Evolutionary conservation across 345 rosid genomes (phyloP).

Genomic region (Gossypium bickii): DNA sequence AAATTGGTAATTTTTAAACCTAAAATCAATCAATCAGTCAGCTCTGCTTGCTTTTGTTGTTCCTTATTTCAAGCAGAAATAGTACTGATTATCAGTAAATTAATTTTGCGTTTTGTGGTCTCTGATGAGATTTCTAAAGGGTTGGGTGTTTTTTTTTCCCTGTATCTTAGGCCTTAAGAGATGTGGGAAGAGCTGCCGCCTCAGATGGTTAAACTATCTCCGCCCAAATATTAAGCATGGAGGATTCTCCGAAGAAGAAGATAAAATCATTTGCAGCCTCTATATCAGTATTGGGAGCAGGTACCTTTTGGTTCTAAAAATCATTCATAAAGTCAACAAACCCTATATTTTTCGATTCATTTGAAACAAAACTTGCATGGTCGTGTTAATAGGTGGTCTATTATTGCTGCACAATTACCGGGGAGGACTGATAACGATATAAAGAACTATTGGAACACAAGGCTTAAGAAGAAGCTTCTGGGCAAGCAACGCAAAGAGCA

Average conservation of each 20-base stretch:
- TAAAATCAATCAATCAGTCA: not conserved
- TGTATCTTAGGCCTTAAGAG: slow-evolving; percentile 46
- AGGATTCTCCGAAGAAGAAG: slow-evolving; percentile 66
- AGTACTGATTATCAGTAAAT: not conserved
- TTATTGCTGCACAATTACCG: slow-evolving; percentile 58
- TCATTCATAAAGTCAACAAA: not conserved
- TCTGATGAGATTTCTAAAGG: not conserved
- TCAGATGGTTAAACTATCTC: slow-evolving; percentile 66
- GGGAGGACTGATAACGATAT: slow-evolving; percentile 68
- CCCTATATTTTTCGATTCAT: slow-evolving; percentile 13
- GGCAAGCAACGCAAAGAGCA: slow-evolving; percentile 39
- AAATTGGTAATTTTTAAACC: slow-evolving; percentile 44
- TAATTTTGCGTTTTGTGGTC: not conserved
- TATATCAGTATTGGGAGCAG: slow-evolving; percentile 64
- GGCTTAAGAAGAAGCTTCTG: slow-evolving; percentile 53
- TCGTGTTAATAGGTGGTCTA: slow-evolving; percentile 39
- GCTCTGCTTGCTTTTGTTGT: not conserved
- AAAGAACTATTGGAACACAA: slow-evolving; percentile 67
- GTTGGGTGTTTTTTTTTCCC: no score
- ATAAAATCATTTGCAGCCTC: slow-evolving; percentile 48
- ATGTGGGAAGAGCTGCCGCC: slow-evolving; percentile 71
- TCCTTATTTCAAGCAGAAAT: not conserved
- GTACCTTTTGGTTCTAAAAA: slow-evolving; percentile 16
- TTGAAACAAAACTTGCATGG: not conserved
- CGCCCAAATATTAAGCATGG: slow-evolving; percentile 65